Evolutionary conservation across 2,329 filamentous ascomycete species (phyloP).

Genomic region (Neopestalotiopsis rosae): DNA sequence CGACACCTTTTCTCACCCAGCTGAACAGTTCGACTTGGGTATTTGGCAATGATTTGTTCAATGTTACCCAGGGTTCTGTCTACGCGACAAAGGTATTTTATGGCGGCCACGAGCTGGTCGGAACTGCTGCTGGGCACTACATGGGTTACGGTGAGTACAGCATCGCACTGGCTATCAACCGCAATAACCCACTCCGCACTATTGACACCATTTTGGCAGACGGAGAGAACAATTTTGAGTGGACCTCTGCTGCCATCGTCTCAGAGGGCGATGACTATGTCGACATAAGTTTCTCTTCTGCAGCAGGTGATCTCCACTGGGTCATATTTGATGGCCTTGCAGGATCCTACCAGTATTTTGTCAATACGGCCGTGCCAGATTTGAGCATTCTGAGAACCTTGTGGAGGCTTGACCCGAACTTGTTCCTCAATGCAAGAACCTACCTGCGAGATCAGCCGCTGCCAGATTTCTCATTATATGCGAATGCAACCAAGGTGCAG

Average conservation of each 20-base stretch:
- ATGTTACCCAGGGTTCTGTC: conserved; percentile 32
- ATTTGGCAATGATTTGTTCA: conserved; percentile 38
- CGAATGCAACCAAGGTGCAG: conserved; percentile 52
- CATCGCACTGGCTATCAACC: neutral
- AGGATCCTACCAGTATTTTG: conserved; percentile 59
- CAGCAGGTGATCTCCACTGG: conserved; percentile 56
- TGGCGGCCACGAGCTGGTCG: conserved; percentile 33
- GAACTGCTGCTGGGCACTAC: conserved; percentile 36
- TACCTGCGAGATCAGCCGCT: conserved; percentile 49
- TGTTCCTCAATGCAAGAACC: conserved; percentile 51
- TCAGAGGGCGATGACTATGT: conserved; percentile 44
- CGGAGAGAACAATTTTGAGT: conserved; percentile 51
- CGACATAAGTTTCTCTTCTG: conserved; percentile 52
- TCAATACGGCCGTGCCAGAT: conserved; percentile 52
- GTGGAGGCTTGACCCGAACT: conserved; percentile 53
- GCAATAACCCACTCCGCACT: neutral
- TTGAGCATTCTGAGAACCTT: conserved; percentile 56
- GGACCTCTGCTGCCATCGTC: conserved; percentile 50
- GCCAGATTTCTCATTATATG: conserved; percentile 48
- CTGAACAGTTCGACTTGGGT: conserved; percentile 34
- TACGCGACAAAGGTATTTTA: conserved; percentile 35
- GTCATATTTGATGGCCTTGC: conserved; percentile 52
- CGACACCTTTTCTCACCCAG: conserved; percentile 30
- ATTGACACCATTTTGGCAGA: conserved; percentile 35
- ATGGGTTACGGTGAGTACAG: conserved; percentile 34